Evolutionary conservation across 148 eudicot genomes (phyloP), one percentile per base, ranked within the genome.

Genomic region (Cornus controversa): DNA sequence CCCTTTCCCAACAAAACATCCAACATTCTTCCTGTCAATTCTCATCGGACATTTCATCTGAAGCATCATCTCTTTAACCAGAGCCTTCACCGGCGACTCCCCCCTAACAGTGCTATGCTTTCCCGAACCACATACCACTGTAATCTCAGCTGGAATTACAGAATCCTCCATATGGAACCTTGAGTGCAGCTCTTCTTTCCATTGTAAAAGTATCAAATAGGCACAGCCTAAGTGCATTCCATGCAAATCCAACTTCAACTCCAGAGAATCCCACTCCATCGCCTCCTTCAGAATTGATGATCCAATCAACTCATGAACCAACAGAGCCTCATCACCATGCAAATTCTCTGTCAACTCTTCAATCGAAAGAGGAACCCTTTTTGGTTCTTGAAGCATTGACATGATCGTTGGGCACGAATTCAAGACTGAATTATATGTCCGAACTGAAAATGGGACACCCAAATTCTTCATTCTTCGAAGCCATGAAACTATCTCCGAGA

Each of bases 1-100:
- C 22, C 98, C 96, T 84, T 94, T 90, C 66, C 85, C 96, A 77
- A 91, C 74, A 74, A 92, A 91, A 83, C 98, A 92, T 29, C 97
- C 94, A 29, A 70, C 82, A 66, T 94, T 94, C 81, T 84, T 90
- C 75, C 97, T 69, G 77, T 94, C 96, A 62, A 92, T 87, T 80
- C 87, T 90, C 78, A 92, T 69, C 0, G 96, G 97, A 76, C 96
- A 88, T 69, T 80, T 68, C 67, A 82, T 83, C 75, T 84, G 83
- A 69, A 81, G 23, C 83, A 91, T 77, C 78, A 92, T 78, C 87
- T 87, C 91, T 80, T 84, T 91, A 22, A 89, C 86, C 82, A 92
- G 72, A 64, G 69, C 80, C 81, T 88, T 94, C 42, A 92, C 90
- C 0, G 97, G 91, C 0, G 91, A 87, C 57, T 87, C 87, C 5